Conservation (phyloP, 2,329 filamentous ascomycete genomes). For the Stemphylium beticola region DNA sequence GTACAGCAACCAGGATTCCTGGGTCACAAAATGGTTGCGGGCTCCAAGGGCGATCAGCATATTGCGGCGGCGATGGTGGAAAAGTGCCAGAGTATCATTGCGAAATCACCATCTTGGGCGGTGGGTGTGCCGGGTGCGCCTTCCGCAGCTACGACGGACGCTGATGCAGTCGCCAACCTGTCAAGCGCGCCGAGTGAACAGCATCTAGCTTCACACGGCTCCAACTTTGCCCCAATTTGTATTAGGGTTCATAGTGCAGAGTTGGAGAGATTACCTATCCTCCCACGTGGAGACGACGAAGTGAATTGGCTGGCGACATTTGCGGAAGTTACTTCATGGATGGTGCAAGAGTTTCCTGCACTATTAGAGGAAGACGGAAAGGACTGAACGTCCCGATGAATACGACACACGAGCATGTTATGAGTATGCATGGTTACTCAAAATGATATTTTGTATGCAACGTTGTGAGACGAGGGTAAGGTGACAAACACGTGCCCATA, state of each 20-base stretch:
- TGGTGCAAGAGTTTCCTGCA: constrained; percentile 3
- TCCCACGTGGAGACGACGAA: constrained; percentile 4
- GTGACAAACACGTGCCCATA: neutral
- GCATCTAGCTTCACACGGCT: neutral
- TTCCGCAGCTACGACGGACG: neutral
- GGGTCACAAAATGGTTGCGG: neutral
- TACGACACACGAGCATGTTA: too few relatives aligned
- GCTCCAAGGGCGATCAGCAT: neutral
- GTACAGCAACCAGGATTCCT: neutral
- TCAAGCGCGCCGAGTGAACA: neutral
- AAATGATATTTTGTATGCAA: too few relatives aligned
- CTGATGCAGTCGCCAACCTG: neutral
- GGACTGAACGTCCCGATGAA: neutral
- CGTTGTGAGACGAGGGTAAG: neutral
- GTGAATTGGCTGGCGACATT: constrained; percentile 10
- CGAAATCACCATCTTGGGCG: neutral
- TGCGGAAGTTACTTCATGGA: constrained; percentile 4
- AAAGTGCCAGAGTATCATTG: neutral
- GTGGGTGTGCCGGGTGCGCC: too few relatives aligned
- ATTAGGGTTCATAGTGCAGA: neutral
- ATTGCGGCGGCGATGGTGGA: neutral
- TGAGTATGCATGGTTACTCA: too few relatives aligned
- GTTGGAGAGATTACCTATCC: neutral
- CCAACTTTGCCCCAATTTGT: neutral
- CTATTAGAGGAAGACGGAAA: neutral